Percentiles rank a stretch among this genome's conserved stretches.
phyloP scores from a whole-genome alignment of 1,139 yeast genomes.

The Zygosaccharomyces pseudobailii region DNA sequence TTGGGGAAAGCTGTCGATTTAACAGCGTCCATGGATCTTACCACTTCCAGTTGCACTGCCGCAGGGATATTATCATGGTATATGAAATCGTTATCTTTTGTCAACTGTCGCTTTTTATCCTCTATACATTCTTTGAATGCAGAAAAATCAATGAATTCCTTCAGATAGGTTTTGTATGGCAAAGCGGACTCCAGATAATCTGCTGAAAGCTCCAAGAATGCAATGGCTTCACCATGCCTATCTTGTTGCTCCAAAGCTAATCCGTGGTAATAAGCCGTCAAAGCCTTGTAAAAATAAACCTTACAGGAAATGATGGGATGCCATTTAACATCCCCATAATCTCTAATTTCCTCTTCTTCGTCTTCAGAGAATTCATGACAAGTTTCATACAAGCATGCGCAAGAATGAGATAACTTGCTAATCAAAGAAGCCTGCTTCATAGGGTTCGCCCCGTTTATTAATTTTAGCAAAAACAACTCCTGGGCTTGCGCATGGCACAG shows the following conservation, averaged over 20 bases:
- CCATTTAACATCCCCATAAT: conserved; percentile 41
- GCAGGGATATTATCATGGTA: conserved; percentile 76
- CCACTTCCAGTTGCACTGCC: conserved; percentile 47
- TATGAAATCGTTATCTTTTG: conserved; percentile 83
- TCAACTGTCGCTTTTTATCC: conserved; percentile 39
- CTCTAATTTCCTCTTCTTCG: conserved; percentile 42
- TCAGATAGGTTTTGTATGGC: conserved; percentile 23
- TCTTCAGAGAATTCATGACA: conserved; percentile 46
- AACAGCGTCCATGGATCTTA: conserved; percentile 73
- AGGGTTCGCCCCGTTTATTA: conserved; percentile 40
- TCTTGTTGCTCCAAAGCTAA: conserved; percentile 39
- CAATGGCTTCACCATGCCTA: conserved; percentile 76
- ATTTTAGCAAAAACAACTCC: conserved; percentile 69
- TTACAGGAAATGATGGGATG: conserved; percentile 41
- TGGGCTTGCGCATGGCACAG: conserved; percentile 85
- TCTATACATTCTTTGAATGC: conserved; percentile 27
- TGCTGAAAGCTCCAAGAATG: conserved; percentile 53
- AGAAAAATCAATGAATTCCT: conserved; percentile 34
- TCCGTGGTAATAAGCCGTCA: conserved; percentile 42
- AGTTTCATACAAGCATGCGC: conserved; percentile 52
- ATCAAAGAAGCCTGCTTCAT: conserved; percentile 57
- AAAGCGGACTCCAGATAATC: conserved; percentile 23
- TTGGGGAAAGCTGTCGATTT: conserved; percentile 40
- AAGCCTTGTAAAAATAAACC: conserved; percentile 42
- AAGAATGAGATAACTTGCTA: conserved; percentile 64